phyloP scores from a whole-genome alignment of 164 flowering plant species.

The Vitis rotundifolia region DNA sequence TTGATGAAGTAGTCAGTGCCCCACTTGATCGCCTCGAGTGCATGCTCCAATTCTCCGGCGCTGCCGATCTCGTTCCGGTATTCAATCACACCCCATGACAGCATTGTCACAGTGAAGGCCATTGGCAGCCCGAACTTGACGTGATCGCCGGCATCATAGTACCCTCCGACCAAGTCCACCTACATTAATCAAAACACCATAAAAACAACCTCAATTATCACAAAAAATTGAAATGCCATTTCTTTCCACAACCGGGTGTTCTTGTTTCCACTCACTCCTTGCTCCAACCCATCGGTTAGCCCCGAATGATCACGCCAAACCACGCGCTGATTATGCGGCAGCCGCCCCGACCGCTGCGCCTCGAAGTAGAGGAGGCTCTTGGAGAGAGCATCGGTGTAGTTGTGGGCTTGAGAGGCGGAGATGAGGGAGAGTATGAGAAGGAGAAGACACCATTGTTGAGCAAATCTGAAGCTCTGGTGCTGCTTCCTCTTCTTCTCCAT shows the following conservation, averaged over 20 bases:
- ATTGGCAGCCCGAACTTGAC: conserved; percentile 67
- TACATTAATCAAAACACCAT: conserved; percentile 5
- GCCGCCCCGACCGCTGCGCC: conserved; percentile 65
- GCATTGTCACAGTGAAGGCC: conserved; percentile 65
- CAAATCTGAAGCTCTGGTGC: conserved; percentile 1
- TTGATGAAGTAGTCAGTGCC: conserved; percentile 76
- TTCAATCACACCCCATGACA: conserved; percentile 55
- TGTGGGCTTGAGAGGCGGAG: conserved; percentile 14
- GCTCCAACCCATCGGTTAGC: conserved; percentile 69
- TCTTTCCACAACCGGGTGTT: no score
- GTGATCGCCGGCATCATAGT: conserved; percentile 68
- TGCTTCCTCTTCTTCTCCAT: conserved; percentile 3
- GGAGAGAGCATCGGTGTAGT: conserved; percentile 54
- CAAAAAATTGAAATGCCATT: background rate
- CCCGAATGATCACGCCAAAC: conserved; percentile 72
- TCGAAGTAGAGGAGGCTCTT: conserved; percentile 70
- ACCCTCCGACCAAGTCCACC: conserved; percentile 72
- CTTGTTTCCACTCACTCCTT: conserved; percentile 38
- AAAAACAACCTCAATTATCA: background rate
- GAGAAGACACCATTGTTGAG: conserved; percentile 4
- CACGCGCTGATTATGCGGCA: conserved; percentile 65
- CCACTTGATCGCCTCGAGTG: conserved; percentile 63
- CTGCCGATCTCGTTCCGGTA: conserved; percentile 32
- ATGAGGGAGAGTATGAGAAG: conserved; percentile 10
- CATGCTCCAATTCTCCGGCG: conserved; percentile 49